Evolutionary conservation across 73 alveolate genomes (phyloP).

Genomic region (Uronychia binucleata): DNA sequence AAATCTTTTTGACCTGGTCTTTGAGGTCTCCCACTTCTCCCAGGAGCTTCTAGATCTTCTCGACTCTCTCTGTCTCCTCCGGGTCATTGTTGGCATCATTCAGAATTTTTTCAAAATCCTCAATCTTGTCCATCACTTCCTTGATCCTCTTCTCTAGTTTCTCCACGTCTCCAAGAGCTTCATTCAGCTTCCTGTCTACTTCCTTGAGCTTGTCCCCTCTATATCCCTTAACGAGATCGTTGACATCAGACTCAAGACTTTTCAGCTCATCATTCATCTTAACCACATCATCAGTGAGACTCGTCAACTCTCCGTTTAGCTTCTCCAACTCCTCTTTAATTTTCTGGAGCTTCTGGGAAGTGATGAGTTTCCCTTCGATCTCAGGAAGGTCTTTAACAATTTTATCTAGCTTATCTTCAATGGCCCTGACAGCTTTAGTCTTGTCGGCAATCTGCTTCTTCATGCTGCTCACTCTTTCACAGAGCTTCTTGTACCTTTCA

Average conservation of each 20-base stretch:
- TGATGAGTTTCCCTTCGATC: background rate
- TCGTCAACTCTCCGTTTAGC: background rate
- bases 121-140: background rate
- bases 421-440: background rate
- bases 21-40: background rate
- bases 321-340: background rate
- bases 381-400: background rate
- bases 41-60: background rate
- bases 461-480: constrained; percentile 4
- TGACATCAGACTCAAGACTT: background rate
- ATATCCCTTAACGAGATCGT: constrained; percentile 4
- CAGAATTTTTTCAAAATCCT: background rate
- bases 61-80: constrained; percentile 5
- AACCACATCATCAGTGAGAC: background rate
- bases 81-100: constrained; percentile 6
- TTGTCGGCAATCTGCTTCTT: constrained; percentile 1
- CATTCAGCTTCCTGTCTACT: constrained; percentile 3
- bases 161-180: background rate
- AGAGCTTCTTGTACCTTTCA: background rate
- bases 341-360: background rate
- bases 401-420: background rate
- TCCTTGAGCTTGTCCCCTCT: constrained; percentile 9
- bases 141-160: background rate
- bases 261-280: background rate
- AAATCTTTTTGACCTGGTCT: constrained; percentile 1